Percentiles rank a stretch among this genome's conserved stretches.
Conservation (phyloP, 345 rosid genomes). For the Gossypium mustelinum region DNA sequence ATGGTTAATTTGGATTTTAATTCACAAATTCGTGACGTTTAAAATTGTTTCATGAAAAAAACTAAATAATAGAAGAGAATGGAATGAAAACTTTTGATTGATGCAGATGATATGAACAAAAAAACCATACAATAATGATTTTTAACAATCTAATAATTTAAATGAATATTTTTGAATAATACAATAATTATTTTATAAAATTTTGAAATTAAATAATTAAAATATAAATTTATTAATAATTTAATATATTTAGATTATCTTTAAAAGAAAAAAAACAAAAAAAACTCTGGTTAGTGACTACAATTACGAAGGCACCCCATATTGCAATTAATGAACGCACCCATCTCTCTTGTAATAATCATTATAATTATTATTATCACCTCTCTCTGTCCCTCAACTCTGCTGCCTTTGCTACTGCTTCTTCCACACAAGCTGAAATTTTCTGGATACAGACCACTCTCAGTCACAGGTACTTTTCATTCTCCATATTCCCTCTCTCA, state of each 20-base stretch:
- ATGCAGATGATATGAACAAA: accelerated
- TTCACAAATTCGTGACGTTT: too few species aligned
- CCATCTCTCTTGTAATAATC: slow-evolving; percentile 15
- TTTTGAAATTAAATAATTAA: too few species aligned
- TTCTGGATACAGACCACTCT: slow-evolving; percentile 6
- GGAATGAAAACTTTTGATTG: too few species aligned
- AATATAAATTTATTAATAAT: too few species aligned
- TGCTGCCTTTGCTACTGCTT: slow-evolving; percentile 1
- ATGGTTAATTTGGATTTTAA: accelerated
- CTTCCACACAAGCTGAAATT: neutral
- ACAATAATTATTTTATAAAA: too few species aligned
- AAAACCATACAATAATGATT: too few species aligned
- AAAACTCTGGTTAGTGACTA: neutral
- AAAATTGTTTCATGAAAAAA: too few species aligned
- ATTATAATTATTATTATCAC: neutral
- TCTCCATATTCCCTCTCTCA: neutral
- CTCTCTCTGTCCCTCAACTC: neutral
- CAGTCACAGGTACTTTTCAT: slow-evolving; percentile 13
- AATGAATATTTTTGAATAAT: too few species aligned
- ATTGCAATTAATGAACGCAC: slow-evolving; percentile 42
- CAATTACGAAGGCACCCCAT: neutral
- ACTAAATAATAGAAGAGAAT: too few species aligned
- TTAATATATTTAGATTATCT: too few species aligned
- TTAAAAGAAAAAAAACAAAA: neutral
- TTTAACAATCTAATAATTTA: too few species aligned